Evolutionary conservation across 192 early-diverging fungal species (phyloP).

Genomic region (Kappamyces sp.): DNA sequence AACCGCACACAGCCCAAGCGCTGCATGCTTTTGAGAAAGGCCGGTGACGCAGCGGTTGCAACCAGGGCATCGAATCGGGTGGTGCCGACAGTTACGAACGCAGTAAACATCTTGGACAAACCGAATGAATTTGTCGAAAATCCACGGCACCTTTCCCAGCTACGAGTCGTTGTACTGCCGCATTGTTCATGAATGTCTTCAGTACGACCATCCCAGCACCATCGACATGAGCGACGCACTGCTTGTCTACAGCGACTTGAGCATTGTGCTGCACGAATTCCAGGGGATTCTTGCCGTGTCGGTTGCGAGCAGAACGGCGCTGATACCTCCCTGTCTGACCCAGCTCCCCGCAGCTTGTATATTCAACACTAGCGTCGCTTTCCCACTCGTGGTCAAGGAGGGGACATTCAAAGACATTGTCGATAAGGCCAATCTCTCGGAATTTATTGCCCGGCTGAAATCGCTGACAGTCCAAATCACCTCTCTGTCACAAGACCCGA

Average conservation of each 20-base stretch:
- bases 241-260: neutral
- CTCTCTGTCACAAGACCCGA: neutral
- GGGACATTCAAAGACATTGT: neutral
- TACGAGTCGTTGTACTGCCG: neutral
- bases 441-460: neutral
- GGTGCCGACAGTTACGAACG: constrained; percentile 86
- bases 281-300: neutral
- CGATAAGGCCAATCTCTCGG: neutral
- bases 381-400: too few relatives aligned
- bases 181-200: neutral
- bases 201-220: neutral
- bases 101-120: constrained; percentile 23
- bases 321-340: too few relatives aligned
- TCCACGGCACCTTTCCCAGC: neutral
- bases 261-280: neutral
- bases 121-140: neutral
- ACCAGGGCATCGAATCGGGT: constrained; percentile 81
- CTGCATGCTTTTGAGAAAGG: constrained; percentile 45
- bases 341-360: too few relatives aligned
- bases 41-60: constrained; percentile 28
- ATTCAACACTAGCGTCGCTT: too few relatives aligned
- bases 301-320: neutral
- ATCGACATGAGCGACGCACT: neutral
- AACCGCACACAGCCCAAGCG: constrained; percentile 50
- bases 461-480: neutral